Conservation (phyloP, 768 basidiomycete genomes). For the Russula ochroleuca region DNA sequence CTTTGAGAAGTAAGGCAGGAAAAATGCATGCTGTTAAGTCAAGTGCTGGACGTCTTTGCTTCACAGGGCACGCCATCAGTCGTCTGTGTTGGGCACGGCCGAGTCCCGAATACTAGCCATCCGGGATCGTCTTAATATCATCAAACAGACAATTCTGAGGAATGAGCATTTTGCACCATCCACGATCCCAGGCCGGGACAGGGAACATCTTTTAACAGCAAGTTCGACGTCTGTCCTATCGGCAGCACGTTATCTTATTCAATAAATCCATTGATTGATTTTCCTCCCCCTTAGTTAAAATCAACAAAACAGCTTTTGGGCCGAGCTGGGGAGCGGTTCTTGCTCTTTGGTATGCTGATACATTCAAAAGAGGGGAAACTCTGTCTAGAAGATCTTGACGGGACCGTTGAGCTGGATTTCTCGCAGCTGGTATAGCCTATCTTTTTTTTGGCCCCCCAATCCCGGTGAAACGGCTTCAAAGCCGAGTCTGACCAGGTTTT, state of each 20-base stretch:
- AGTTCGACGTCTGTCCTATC: constrained; percentile 27
- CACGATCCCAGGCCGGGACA: constrained; percentile 82
- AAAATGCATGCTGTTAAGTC: neutral
- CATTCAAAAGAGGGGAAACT: constrained; percentile 87
- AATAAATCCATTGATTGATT: constrained; percentile 1
- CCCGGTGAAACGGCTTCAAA: neutral
- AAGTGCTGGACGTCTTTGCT: constrained; percentile 15
- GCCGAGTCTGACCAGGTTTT: neutral
- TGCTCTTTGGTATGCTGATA: constrained; percentile 89
- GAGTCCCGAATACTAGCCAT: constrained; percentile 75
- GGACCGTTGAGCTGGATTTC: constrained; percentile 83
- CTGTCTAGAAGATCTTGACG: constrained; percentile 92
- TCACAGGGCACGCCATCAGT: constrained; percentile 47
- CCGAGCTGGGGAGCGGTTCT: constrained; percentile 81
- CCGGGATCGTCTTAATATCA: constrained; percentile 83
- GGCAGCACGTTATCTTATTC: constrained; percentile 4
- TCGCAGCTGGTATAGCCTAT: constrained; percentile 63
- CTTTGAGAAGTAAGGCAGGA: constrained; percentile 69
- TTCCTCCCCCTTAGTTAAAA: constrained; percentile 54
- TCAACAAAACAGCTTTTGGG: constrained; percentile 96
- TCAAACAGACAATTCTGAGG: constrained; percentile 87
- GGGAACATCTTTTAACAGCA: constrained; percentile 85
- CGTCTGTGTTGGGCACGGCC: constrained; percentile 77
- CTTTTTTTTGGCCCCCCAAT: neutral
- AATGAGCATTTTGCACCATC: constrained; percentile 99